Evolutionary conservation across 2,329 filamentous ascomycete genomes (phyloP), one percentile per base, ranked within the genome.

Genomic region (Alternaria sp.): DNA sequence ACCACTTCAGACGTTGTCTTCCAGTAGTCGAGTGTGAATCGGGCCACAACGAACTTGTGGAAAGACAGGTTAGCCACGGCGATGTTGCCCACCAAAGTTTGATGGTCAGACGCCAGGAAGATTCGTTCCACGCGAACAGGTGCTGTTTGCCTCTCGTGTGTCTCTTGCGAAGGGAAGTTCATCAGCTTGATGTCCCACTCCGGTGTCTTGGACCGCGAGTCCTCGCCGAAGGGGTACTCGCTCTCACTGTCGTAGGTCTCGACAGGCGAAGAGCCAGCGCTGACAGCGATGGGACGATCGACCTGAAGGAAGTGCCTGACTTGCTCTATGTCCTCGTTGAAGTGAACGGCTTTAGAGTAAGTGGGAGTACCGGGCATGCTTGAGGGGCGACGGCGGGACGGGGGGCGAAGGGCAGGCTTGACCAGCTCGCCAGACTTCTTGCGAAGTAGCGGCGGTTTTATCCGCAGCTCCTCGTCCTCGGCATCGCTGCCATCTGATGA

Each of bases 371-470:
- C 96, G 9, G 96, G 96, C 93, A 98, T 97, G 83, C 95, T 98
- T 4, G 93, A 97, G 1, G 95, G 95, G 61, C 96, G 88, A 68
- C 93, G 87, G 68, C 88, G 87, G n/a, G 91, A 92, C 12, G 92
- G 85, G 43, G 91, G 89, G 54, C 96, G 90, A 55, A 99, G 87
- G 19, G 96, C 96, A 12, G 96, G 96, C 72, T 96, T 90, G 61
- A 99, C 96, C 36, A 99, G 86, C 82, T 99, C 96, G 32, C 96
- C 96, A 43, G 96, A 98, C 86, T 99, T 99, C 84, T 99, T 99
- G 73, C 96, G 90, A 11, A 99, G 90, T 89, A 98, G 96, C 57
- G 90, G 89, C n/a, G 94, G 93, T 82, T 96, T 96, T 72, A 83
- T 85, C 67, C 76, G 80, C 64, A 86, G 72, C 59, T 83, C 90